Percentiles rank a stretch among this genome's conserved stretches.
Evolutionary conservation across 768 basidiomycete genomes (phyloP).

Genomic region (Rhizopogon rudus): DNA sequence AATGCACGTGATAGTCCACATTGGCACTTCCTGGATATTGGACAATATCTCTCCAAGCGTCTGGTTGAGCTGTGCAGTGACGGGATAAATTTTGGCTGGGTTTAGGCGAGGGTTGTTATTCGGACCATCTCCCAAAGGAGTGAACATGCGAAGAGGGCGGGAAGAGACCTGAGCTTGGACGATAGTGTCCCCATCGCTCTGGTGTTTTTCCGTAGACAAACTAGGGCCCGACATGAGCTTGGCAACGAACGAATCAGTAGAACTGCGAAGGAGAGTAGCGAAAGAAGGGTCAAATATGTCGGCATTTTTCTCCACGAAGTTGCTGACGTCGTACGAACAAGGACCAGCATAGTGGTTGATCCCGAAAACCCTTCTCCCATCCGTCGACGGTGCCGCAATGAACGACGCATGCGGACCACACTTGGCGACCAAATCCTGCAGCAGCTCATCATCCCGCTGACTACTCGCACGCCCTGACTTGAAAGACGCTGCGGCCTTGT

Average conservation of each 20-base stretch:
- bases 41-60: slow-evolving; percentile 43
- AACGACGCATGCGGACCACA: slow-evolving; percentile 52
- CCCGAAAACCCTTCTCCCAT: slow-evolving; percentile 40
- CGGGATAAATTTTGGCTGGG: slow-evolving; percentile 47
- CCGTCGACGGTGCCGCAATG: slow-evolving; percentile 25
- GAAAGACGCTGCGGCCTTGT: slow-evolving; percentile 44
- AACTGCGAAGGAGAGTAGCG: slow-evolving; percentile 47
- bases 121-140: slow-evolving; percentile 24
- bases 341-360: slow-evolving; percentile 58
- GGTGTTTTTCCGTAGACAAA: slow-evolving; percentile 52
- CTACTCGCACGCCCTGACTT: slow-evolving; percentile 47
- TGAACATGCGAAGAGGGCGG: slow-evolving; percentile 47
- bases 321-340: slow-evolving; percentile 47
- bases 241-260: slow-evolving; percentile 47
- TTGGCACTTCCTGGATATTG: slow-evolving; percentile 37
- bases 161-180: slow-evolving; percentile 63
- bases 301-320: slow-evolving; percentile 45
- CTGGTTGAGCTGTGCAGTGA: slow-evolving; percentile 55
- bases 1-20: slow-evolving; percentile 58
- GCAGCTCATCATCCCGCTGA: slow-evolving; percentile 43
- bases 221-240: slow-evolving; percentile 63
- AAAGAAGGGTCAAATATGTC: slow-evolving; percentile 53
- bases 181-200: slow-evolving; percentile 49
- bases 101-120: slow-evolving; percentile 42
- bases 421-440: slow-evolving; percentile 43